phyloP scores from a whole-genome alignment of 805 yeast species.

The Starmerella sp. region DNA sequence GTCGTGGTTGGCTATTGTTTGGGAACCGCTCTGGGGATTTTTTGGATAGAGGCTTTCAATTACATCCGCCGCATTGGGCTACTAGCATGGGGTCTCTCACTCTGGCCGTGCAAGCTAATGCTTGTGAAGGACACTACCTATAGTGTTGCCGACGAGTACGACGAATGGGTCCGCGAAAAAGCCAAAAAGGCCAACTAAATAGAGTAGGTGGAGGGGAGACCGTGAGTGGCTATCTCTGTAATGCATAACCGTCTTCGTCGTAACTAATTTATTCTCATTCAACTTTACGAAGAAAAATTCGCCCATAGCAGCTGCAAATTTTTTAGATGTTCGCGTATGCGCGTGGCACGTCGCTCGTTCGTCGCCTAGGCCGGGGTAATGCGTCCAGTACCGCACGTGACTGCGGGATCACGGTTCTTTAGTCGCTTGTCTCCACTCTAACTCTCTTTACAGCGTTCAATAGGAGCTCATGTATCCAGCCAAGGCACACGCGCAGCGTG shows the following conservation, averaged over 20 bases:
- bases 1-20: constrained; percentile 58
- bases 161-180: not conserved
- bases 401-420: too few species aligned
- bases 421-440: too few species aligned
- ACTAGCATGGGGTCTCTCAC: constrained; percentile 49
- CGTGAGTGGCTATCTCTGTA: too few species aligned
- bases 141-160: constrained; percentile 28
- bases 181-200: not conserved
- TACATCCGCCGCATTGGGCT: constrained; percentile 57
- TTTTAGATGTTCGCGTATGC: too few species aligned
- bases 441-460: not conserved
- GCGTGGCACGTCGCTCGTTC: too few species aligned
- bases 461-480: constrained; percentile 60
- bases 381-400: too few species aligned
- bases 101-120: constrained; percentile 40
- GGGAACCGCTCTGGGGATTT: constrained; percentile 50
- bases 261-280: not conserved
- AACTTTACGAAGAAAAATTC: too few species aligned
- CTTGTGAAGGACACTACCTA: constrained; percentile 32
- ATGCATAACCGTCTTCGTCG: too few species aligned
- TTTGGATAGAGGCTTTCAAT: constrained; percentile 44
- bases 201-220: too few species aligned
- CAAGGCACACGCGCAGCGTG: constrained; percentile 49
- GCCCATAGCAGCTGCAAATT: too few species aligned
- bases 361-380: too few species aligned